A percentile compares a stretch with the other conserved stretches of the same genome.
phyloP scores from a whole-genome alignment of 495 filamentous ascomycete species.

The Penicillium verhagenii region DNA sequence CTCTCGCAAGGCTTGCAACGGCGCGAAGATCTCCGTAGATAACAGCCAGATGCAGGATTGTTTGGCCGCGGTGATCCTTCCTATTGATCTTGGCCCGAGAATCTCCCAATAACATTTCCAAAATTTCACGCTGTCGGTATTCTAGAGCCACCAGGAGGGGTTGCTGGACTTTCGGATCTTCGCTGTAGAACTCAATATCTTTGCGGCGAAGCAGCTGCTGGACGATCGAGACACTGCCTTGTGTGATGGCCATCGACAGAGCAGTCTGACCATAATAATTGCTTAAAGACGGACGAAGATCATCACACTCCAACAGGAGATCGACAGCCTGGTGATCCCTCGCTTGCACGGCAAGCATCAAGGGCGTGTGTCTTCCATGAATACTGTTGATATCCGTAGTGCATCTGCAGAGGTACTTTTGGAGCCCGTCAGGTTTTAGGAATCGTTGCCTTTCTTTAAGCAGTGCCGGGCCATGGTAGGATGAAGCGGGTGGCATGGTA shows the following conservation, averaged over 20 bases:
- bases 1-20: background rate
- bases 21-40: conserved; percentile 1
- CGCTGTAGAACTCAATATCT: background rate
- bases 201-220: background rate
- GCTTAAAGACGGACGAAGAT: background rate
- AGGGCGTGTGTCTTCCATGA: background rate
- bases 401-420: background rate
- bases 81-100: background rate
- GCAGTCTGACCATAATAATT: background rate
- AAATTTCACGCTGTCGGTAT: conserved; percentile 7
- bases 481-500: background rate
- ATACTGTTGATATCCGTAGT: background rate
- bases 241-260: background rate
- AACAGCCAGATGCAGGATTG: conserved; percentile 1
- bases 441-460: background rate
- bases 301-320: background rate
- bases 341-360: background rate
- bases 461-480: background rate
- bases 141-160: conserved; percentile 6
- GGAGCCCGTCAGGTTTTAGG: background rate
- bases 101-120: background rate
- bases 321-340: background rate
- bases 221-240: background rate
- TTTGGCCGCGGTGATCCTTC: background rate
- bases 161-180: background rate